phyloP scores from a whole-genome alignment of 352 stramenopile genomes.

The Saprolegnia parasitica region DNA sequence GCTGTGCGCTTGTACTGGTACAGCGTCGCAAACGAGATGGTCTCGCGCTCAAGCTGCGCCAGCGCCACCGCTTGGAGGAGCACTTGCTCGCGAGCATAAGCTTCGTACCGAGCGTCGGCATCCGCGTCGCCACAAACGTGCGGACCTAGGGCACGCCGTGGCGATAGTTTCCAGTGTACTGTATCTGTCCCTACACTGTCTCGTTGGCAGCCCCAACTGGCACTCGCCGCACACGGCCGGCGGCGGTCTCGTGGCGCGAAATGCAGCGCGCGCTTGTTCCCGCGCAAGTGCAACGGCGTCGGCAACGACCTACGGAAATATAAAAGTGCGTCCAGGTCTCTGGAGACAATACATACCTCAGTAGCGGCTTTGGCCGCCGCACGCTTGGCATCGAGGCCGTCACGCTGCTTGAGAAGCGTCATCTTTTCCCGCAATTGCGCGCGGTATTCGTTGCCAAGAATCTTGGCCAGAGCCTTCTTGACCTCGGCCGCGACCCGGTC shows the following conservation, averaged over 20 bases:
- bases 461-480: slow-evolving; percentile 20
- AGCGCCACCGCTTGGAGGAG: background rate
- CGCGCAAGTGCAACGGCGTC: background rate
- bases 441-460: slow-evolving; percentile 22
- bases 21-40: background rate
- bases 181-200: background rate
- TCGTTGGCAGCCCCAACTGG: background rate
- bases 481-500: slow-evolving; percentile 3
- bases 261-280: background rate
- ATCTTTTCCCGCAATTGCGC: slow-evolving; percentile 15
- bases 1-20: background rate
- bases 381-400: slow-evolving; percentile 20
- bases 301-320: slow-evolving; percentile 13
- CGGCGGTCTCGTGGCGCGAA: background rate
- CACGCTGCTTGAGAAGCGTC: background rate
- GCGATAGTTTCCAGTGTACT: too few relatives aligned
- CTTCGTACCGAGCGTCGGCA: background rate
- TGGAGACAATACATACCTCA: slow-evolving; percentile 2
- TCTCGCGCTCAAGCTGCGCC: background rate
- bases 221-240: slow-evolving; percentile 6
- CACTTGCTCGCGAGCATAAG: slow-evolving; percentile 7
- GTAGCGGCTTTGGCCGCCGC: slow-evolving; percentile 7
- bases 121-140: background rate
- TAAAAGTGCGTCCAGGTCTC: background rate
- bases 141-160: background rate